Evolutionary conservation across 1,284 basidiomycete genomes (phyloP), one percentile per base, ranked within the genome.

Genomic region (Mycena citricolor): DNA sequence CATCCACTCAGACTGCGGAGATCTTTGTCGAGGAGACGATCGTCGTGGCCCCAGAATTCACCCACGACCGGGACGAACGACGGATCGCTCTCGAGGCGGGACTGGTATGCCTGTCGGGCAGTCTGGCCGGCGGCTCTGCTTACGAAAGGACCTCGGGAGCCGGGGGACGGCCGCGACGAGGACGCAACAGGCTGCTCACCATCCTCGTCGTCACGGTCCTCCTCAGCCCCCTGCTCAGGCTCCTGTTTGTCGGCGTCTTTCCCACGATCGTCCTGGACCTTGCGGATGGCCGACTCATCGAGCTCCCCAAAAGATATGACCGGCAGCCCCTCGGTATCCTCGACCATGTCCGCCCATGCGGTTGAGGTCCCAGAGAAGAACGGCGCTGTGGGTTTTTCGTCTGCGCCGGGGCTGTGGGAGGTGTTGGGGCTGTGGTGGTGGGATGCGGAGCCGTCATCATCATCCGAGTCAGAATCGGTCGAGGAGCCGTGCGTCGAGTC

Each of bases 31-130:
- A 84, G 66, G 51, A 85, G 68, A 36, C 91, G 82, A 62, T 94
- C 90, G 61, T 94, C 91, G 59, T 94, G 92, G 7, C 87, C 84
- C 90, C 90, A 94, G 59, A 94, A 94, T 51, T 85, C 83, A 48
- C 91, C 91, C 11, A 92, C 86, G 20, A 81, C 85, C 17, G 91
- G 91, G 22, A 90, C 85, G 59, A 83, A 90, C 1, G 89, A 87
- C 1, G 91, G 90, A 62, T 94, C 91, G 16, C 69, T 74, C 54
- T 86, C 84, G 19, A 91, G 69, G 24, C 83, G 79, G 48, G 86
- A 76, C 55, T 87, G 83, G 61, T 90, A 90, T 19, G 79, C 83
- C 57, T 89, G 84, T 32, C 84, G 81, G 29, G 79, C 83, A 19
- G 76, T 74, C 49, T 82, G 80, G 21, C 76, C 78, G 12, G 67